Evolutionary conservation across 129 eudicot species (phyloP).

Genomic region (Artemisia annua): DNA sequence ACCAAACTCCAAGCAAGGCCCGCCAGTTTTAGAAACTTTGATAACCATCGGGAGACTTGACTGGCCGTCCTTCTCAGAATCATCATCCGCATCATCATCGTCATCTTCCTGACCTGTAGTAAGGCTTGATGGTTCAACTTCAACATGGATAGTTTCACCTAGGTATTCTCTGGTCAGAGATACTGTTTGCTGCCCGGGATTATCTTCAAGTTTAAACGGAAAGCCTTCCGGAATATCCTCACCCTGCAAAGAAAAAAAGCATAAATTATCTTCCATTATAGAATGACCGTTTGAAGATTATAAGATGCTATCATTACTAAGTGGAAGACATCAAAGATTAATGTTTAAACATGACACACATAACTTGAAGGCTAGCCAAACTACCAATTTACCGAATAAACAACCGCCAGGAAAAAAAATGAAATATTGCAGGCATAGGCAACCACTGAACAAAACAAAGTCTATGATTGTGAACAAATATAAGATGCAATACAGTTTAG

Average conservation of each 20-base stretch:
- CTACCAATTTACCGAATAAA: background rate
- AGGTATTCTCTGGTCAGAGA: conserved; percentile 67
- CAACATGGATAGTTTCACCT: conserved; percentile 70
- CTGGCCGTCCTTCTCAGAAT: conserved; percentile 37
- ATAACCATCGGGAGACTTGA: conserved; percentile 61
- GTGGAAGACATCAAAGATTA: background rate
- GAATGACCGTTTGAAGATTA: background rate
- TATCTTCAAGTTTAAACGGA: conserved; percentile 70
- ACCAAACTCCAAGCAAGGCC: conserved; percentile 63
- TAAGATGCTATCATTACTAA: background rate
- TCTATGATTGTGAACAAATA: background rate
- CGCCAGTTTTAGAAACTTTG: conserved; percentile 56
- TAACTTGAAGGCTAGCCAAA: background rate
- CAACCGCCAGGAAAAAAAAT: background rate
- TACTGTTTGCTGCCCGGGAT: conserved; percentile 63
- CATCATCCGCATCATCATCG: conserved; percentile 42
- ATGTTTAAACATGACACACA: background rate
- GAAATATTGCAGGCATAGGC: too few species aligned
- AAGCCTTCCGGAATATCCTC: conserved; percentile 60
- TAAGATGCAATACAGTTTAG: background rate
- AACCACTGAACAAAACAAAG: too few species aligned
- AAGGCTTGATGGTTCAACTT: conserved; percentile 71
- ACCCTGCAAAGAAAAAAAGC: conserved; percentile 38
- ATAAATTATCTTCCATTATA: background rate
- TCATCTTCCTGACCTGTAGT: conserved; percentile 60